Evolutionary conservation across 345 rosid genomes (phyloP), one percentile per base, ranked within the genome.

Genomic region (Rubroshorea leprosula): DNA sequence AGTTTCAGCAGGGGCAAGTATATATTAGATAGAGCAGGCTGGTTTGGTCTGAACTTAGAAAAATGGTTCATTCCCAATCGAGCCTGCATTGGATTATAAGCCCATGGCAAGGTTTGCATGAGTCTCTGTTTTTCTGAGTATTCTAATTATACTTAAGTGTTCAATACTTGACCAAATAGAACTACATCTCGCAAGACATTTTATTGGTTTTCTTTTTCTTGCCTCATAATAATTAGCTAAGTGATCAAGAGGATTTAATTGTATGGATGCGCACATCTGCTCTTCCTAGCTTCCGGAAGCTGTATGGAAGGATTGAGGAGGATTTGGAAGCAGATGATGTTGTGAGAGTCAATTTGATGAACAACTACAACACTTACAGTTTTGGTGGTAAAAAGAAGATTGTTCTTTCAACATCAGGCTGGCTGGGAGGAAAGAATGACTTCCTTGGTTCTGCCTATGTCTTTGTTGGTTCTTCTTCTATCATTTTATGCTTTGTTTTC

Each of bases 221-320:
- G 44, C 46, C 23, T 45, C 23, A 27, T 51, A 17, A 56, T 57
- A 27, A 62, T 54, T 61, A 88, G 96, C 79, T 88, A 60, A 81
- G 93, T 41, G 77, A 83, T 59, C 90, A 88, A 72, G 96, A 88
- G 80, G 96, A 88, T 76, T 79, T 88, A 48, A 79, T 88, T 4
- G 82, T 88, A 38, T 85, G 96, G 96, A 85, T 88, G 93, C 83
- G 90, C 20, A 77, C 82, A 63, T 78, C 96, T 67, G 96, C 96
- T 26, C 72, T 83, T n/a, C 88, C 88, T 53, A 81, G 83, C 80
- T 88, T 88, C 71, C 68, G 86, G 51, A 88, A 88, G 71, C 25
- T 85, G 58, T 88, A 85, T 68, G 96, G 96, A 54, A 71, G 84
- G 75, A 85, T 88, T 25, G 96, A 85, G 72, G 82, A 79, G 67